These are phyloP conservation scores for Trichopus zeylanicus DNA, from an alignment of 116 monocot genomes.

Conservation along the genomic window DNA sequence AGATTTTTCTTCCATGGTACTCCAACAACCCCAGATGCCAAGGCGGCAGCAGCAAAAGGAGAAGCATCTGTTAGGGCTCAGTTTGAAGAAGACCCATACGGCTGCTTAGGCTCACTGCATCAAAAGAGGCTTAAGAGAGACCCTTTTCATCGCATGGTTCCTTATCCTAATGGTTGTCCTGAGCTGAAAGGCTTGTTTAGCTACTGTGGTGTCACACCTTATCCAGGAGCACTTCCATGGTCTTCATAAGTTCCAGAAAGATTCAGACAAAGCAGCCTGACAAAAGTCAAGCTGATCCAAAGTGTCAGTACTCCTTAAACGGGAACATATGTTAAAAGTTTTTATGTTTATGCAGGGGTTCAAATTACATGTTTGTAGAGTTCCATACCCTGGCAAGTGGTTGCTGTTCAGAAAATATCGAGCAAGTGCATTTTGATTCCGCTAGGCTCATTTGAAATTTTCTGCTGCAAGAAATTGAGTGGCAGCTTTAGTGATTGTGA, in stretches of 20 bases:
- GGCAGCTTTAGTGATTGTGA: no score
- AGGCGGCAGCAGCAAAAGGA: conserved; percentile 58
- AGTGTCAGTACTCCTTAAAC: no score
- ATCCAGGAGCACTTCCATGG: conserved; percentile 80
- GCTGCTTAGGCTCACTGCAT: conserved; percentile 63
- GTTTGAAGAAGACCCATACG: conserved; percentile 76
- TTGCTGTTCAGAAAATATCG: no score
- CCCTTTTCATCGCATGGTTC: conserved; percentile 79
- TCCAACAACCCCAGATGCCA: conserved; percentile 40
- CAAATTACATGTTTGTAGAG: no score
- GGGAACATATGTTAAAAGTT: no score
- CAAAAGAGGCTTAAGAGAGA: conserved; percentile 68
- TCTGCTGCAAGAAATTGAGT: no score
- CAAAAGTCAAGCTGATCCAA: no score
- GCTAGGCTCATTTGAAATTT: no score
- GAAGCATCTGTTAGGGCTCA: conserved; percentile 72
- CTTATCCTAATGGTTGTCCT: conserved; percentile 84
- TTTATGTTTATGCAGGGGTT: no score
- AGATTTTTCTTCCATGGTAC: conserved; percentile 79
- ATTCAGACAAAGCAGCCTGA: no score
- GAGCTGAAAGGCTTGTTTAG: conserved; percentile 69
- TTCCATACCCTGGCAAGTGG: no score
- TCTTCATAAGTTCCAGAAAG: not conserved
- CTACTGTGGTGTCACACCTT: conserved; percentile 73
- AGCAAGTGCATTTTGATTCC: no score